A percentile compares a stretch with the other conserved stretches of the same genome.
Evolutionary conservation across 2,329 filamentous ascomycete genomes (phyloP).

Genomic region (Pseudohalonectria lignicola): DNA sequence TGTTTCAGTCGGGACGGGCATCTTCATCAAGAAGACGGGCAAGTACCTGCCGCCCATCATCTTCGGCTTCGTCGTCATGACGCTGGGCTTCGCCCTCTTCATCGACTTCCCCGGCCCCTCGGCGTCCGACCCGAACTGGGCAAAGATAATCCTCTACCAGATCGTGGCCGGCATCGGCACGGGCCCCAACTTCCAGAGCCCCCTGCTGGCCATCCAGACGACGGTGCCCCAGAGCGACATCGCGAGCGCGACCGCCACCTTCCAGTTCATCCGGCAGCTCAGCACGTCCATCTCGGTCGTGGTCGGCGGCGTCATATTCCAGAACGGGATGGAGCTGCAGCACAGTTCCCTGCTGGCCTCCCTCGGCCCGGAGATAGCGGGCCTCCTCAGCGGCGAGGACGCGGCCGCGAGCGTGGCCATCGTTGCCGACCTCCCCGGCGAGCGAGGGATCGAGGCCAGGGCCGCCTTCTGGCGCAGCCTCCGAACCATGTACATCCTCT

Average conservation of each 20-base stretch:
- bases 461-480: conserved; percentile 37
- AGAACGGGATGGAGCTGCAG: conserved; percentile 27
- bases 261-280: conserved; percentile 48
- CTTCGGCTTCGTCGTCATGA: conserved; percentile 36
- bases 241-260: conserved; percentile 51
- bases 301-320: conserved; percentile 34
- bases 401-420: conserved; percentile 50
- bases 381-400: conserved; percentile 42
- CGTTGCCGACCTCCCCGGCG: conserved; percentile 37
- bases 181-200: conserved; percentile 48
- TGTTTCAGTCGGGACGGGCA: conserved; percentile 23
- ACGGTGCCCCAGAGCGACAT: conserved; percentile 48
- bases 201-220: conserved; percentile 53
- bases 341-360: conserved; percentile 12
- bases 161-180: conserved; percentile 43
- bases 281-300: conserved; percentile 47
- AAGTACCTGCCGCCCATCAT: conserved; percentile 40
- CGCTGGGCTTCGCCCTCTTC: conserved; percentile 42
- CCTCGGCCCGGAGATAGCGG: conserved; percentile 29
- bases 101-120: conserved; percentile 37
- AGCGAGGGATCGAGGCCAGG: conserved; percentile 29
- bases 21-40: conserved; percentile 16
- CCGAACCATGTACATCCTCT: conserved; percentile 47
- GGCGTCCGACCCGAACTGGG: conserved; percentile 29
- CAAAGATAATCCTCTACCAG: conserved; percentile 37